Evolutionary conservation across 768 basidiomycete genomes (phyloP).

Genomic region (Rhizopogon vesiculosus): DNA sequence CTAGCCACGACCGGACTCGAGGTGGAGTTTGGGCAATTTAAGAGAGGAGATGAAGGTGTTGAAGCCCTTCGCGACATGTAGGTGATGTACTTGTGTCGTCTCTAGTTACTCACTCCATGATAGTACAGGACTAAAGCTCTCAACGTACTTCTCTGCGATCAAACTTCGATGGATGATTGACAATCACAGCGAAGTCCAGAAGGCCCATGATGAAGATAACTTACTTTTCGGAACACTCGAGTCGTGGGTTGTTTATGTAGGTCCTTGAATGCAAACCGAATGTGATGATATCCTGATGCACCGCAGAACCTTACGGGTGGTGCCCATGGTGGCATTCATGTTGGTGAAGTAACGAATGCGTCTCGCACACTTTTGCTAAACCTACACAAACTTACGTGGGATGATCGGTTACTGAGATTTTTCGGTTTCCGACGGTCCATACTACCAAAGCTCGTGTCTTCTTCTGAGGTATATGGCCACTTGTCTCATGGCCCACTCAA

Average conservation of each 20-base stretch:
- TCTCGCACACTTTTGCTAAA: slow-evolving; percentile 94
- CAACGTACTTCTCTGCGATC: slow-evolving; percentile 97
- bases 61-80: slow-evolving; percentile 65
- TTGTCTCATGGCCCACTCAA: slow-evolving; percentile 61
- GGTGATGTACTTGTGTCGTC: slow-evolving; percentile 19
- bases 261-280: slow-evolving; percentile 1
- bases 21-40: slow-evolving; percentile 56
- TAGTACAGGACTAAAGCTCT: slow-evolving; percentile 90
- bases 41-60: slow-evolving; percentile 66
- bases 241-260: slow-evolving; percentile 91
- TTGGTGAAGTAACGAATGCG: slow-evolving; percentile 93
- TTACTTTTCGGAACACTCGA: slow-evolving; percentile 94
- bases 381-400: slow-evolving; percentile 78
- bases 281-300: not conserved
- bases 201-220: slow-evolving; percentile 77
- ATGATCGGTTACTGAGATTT: slow-evolving; percentile 76
- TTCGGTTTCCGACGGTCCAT: slow-evolving; percentile 76
- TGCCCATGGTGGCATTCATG: slow-evolving; percentile 62
- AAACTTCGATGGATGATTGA: slow-evolving; percentile 98
- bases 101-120: not conserved
- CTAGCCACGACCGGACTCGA: slow-evolving; percentile 74
- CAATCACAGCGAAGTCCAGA: slow-evolving; percentile 67
- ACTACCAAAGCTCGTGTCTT: slow-evolving; percentile 84
- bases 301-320: slow-evolving; percentile 80
- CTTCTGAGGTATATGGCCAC: slow-evolving; percentile 88